These are phyloP conservation scores for Corniculantispora saksenae DNA, from an alignment of 2,329 filamentous ascomycete genomes.

Conservation along the genomic window DNA sequence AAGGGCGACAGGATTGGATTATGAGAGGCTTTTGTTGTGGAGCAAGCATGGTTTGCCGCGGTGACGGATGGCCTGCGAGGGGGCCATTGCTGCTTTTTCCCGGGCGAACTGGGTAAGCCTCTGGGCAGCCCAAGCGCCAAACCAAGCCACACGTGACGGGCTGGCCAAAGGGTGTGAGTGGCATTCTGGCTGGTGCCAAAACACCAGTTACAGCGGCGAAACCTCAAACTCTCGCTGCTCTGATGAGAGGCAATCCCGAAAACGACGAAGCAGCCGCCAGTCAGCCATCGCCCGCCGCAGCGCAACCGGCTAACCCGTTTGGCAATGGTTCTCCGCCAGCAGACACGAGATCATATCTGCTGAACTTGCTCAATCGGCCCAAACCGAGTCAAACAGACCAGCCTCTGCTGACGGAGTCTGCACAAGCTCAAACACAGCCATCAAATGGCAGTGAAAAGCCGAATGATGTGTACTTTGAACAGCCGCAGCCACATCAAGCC, in stretches of 20 bases:
- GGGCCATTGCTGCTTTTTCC: too few species aligned
- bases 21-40: slow-evolving; percentile 17
- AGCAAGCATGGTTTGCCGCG: slow-evolving; percentile 14
- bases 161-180: not conserved
- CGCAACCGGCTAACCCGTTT: slow-evolving; percentile 40
- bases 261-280: slow-evolving; percentile 42
- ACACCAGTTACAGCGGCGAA: not conserved
- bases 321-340: slow-evolving; percentile 55
- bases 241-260: slow-evolving; percentile 57
- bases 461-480: slow-evolving; percentile 32
- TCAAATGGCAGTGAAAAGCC: slow-evolving; percentile 43
- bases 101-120: not conserved
- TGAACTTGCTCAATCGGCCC: slow-evolving; percentile 80
- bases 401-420: slow-evolving; percentile 39
- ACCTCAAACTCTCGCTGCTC: not conserved
- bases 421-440: slow-evolving; percentile 41
- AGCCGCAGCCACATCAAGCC: slow-evolving; percentile 27
- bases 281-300: slow-evolving; percentile 25
- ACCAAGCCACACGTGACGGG: slow-evolving; percentile 8
- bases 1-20: slow-evolving; percentile 14
- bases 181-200: not conserved
- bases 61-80: not conserved
- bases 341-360: slow-evolving; percentile 81
- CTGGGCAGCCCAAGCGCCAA: slow-evolving; percentile 13
- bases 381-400: slow-evolving; percentile 64